Evolutionary conservation across 2,329 filamentous ascomycete genomes (phyloP), one percentile per base, ranked within the genome.

Genomic region (Amesomyces nigricolor): DNA sequence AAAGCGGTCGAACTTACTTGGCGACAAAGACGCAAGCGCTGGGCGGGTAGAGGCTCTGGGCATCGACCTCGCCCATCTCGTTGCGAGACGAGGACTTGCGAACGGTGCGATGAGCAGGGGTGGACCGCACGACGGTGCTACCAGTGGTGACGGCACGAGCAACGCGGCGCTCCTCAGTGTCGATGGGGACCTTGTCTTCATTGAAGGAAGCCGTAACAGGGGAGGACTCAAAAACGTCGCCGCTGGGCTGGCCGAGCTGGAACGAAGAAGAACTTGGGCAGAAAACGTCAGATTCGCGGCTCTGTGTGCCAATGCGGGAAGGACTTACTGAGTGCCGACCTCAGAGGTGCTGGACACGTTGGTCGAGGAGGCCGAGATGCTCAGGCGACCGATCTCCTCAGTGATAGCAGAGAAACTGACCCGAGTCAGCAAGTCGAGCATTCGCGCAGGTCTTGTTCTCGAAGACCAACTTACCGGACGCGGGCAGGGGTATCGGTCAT

Each of bases 21-120:
- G 83, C 83, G 38, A 85, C 81, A 62, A 86, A 86, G 37, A 86
- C 74, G 63, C 83, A 86, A 39, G 79, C 78, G 7, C 74, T 75
- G 0, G 80, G 73, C 0, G 80, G 76, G 51, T 79, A 81, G 37
- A 76, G 68, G 0, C 69, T 69, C 63, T 83, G 80, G 3, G 79
- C 76, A 62, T 82, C 78, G 2, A 75, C 66, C 9, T 65, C 50
- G 29, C 51, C 50, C 32, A 44, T 54, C 35, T 54, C 29, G 16
- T 53, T 44, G 32, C 48, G 51, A n/a, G 50, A 44, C 7, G 50
- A 40, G 11, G 29, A 63, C n/a, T 64, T 64, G 48, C 60, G 58
- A 17, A 61, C 54, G n/a, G 39, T 32, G 19, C 58, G 58, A 7
- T 63, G 30, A 35, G 54, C 60, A 14, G 58, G 59, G 7, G 56